A percentile compares a stretch with the other conserved stretches of the same genome.
These are phyloP conservation scores for Rhizopogon rudus DNA, from an alignment of 768 basidiomycete species.

Conservation along the genomic window DNA sequence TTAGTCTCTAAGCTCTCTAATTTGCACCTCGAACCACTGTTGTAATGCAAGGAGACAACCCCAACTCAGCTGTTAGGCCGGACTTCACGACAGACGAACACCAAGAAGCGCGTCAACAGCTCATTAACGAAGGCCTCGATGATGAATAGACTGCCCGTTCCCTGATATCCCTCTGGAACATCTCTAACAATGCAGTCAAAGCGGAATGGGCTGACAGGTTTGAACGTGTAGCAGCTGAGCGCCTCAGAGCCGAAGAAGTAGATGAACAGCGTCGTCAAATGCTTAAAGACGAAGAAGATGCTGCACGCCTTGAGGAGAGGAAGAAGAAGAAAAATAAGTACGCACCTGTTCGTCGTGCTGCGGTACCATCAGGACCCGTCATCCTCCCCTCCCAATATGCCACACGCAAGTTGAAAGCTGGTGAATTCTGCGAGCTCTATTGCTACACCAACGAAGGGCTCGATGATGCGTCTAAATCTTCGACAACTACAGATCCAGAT, in stretches of 20 bases:
- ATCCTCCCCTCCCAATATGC: not conserved
- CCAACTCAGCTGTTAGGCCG: too few relatives aligned
- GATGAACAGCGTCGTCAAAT: too few relatives aligned
- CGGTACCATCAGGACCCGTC: not conserved
- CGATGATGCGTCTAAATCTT: too few relatives aligned
- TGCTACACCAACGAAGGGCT: not conserved
- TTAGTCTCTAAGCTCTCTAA: too few relatives aligned
- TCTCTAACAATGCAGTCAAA: not conserved
- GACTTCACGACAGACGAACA: too few relatives aligned
- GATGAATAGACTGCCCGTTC: too few relatives aligned
- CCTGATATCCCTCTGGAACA: too few relatives aligned
- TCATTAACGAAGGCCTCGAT: too few relatives aligned
- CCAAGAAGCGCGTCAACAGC: too few relatives aligned
- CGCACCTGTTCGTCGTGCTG: not conserved
- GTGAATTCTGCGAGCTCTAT: not conserved
- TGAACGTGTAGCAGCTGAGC: not conserved
- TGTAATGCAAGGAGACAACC: too few relatives aligned
- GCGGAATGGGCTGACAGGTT: not conserved
- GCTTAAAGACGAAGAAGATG: not conserved
- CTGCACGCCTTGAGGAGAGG: not conserved
- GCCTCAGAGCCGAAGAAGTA: not conserved
- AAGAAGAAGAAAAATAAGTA: constrained; percentile 1
- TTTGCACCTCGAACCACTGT: too few relatives aligned
- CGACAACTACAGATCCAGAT: not conserved
- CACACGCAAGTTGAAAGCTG: not conserved